Conservation (phyloP, 139 green algal species). For the Chlorella sp. region DNA sequence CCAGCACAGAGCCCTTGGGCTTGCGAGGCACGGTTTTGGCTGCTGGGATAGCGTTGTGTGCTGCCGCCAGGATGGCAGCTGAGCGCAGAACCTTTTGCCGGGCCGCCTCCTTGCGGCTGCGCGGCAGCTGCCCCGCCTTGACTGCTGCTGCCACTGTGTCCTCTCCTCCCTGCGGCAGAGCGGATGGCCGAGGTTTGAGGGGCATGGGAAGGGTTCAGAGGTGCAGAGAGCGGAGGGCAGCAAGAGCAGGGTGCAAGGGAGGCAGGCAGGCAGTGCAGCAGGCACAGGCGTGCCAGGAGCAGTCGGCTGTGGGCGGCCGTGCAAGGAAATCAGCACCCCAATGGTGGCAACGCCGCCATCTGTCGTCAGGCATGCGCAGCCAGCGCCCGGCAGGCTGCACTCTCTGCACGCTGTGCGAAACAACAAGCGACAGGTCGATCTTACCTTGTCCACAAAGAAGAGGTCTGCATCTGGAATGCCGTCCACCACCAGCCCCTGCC, state of each 20-base stretch:
- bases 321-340: background rate
- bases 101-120: slow-evolving; percentile 17
- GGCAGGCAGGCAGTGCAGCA: too few species aligned
- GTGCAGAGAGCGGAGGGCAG: too few species aligned
- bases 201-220: too few species aligned
- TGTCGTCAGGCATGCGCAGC: too few species aligned
- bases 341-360: too few species aligned
- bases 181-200: too few species aligned
- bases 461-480: slow-evolving; percentile 73
- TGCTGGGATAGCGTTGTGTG: slow-evolving; percentile 28
- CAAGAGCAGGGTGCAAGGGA: too few species aligned
- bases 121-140: background rate
- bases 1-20: slow-evolving; percentile 12
- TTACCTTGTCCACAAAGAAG: slow-evolving; percentile 85
- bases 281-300: too few species aligned
- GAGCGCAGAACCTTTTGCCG: slow-evolving; percentile 37
- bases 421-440: too few species aligned
- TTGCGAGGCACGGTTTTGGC: background rate
- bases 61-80: slow-evolving; percentile 39
- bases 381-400: too few species aligned
- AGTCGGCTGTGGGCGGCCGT: too few species aligned
- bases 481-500: slow-evolving; percentile 57
- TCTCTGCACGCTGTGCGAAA: too few species aligned
- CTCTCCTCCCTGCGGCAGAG: background rate
- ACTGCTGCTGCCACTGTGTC: background rate